Evolutionary conservation across 2,329 filamentous ascomycete species (phyloP).

Genomic region (Talaromyces atroroseus): DNA sequence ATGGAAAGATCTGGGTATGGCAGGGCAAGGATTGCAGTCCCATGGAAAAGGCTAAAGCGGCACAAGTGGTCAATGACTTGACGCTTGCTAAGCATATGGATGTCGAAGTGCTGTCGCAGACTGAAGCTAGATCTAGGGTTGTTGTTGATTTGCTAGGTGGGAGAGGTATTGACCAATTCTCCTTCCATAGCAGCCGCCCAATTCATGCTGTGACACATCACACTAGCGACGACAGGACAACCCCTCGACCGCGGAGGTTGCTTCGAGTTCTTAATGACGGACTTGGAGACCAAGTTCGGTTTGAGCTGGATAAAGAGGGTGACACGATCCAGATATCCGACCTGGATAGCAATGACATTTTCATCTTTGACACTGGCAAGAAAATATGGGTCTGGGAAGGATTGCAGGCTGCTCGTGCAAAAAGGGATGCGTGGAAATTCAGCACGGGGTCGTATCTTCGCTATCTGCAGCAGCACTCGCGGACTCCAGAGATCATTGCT

Average conservation of each 20-base stretch:
- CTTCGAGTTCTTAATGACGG: constrained; percentile 55
- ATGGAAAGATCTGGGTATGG: constrained; percentile 64
- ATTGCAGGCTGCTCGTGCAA: constrained; percentile 50
- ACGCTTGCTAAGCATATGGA: constrained; percentile 58
- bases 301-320: constrained; percentile 56
- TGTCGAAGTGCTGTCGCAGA: constrained; percentile 60
- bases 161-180: constrained; percentile 35
- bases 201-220: constrained; percentile 18
- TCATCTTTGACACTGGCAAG: constrained; percentile 55
- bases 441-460: constrained; percentile 7
- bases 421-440: constrained; percentile 53
- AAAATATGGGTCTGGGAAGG: constrained; percentile 65
- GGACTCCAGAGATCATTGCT: constrained; percentile 8
- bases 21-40: constrained; percentile 60
- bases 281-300: constrained; percentile 50
- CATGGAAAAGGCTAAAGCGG: constrained; percentile 65
- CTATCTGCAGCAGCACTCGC: constrained; percentile 6
- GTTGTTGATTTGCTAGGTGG: constrained; percentile 55
- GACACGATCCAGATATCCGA: constrained; percentile 42
- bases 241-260: constrained; percentile 40
- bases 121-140: constrained; percentile 44
- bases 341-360: constrained; percentile 57
- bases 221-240: constrained; percentile 7
- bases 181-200: constrained; percentile 42
- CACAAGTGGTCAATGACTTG: constrained; percentile 54